phyloP scores from a whole-genome alignment of 1,284 basidiomycete species.

The Mycena sp. region DNA sequence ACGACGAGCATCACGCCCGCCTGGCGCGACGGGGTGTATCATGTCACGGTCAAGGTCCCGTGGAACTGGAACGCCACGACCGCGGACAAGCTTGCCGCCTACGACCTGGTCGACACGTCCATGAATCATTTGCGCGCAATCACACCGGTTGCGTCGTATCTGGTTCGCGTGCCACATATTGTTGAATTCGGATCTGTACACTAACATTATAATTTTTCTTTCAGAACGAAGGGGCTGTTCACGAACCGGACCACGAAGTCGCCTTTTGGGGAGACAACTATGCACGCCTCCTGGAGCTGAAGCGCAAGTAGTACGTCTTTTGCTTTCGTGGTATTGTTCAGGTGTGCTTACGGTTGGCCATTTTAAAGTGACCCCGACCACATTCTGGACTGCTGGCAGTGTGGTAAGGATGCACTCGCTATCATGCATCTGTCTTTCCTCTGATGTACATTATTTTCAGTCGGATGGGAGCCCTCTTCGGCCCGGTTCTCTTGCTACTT shows the following conservation, averaged over 20 bases:
- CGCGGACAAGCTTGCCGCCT: conserved; percentile 47
- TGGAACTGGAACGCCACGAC: conserved; percentile 57
- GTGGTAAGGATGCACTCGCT: background rate
- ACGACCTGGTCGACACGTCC: conserved; percentile 45
- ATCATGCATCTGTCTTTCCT: background rate
- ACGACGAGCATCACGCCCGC: conserved; percentile 58
- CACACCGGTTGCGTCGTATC: conserved; percentile 56
- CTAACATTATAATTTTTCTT: background rate
- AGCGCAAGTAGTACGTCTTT: conserved; percentile 61
- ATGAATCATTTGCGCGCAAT: conserved; percentile 54
- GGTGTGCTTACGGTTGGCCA: background rate
- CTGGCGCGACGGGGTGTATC: conserved; percentile 58
- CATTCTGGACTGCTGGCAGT: conserved; percentile 9
- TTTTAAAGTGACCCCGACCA: conserved; percentile 8
- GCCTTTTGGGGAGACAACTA: conserved; percentile 67
- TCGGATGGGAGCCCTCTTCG: conserved; percentile 6
- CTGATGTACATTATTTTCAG: background rate
- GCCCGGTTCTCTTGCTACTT: conserved; percentile 7
- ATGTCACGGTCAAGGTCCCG: conserved; percentile 49
- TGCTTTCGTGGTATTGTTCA: background rate
- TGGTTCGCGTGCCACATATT: background rate
- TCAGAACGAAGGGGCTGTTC: conserved; percentile 65
- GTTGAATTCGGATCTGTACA: background rate
- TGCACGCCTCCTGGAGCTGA: conserved; percentile 53
- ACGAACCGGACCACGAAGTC: conserved; percentile 60